Evolutionary conservation across 2,329 filamentous ascomycete species (phyloP), one percentile per base, ranked within the genome.

Genomic region (Claviceps africana): DNA sequence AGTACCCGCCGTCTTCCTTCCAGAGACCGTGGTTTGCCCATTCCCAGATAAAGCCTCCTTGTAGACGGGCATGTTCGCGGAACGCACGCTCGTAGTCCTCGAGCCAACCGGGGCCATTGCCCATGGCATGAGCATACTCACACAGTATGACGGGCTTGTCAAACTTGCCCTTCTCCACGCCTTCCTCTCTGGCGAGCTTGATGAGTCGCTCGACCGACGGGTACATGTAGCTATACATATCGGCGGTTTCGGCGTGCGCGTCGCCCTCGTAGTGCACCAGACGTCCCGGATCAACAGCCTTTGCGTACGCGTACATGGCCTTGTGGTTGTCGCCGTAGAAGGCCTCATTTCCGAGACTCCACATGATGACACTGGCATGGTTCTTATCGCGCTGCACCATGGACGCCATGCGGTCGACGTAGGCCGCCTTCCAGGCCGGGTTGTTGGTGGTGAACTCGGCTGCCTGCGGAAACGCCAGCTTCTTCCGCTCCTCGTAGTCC

Each of bases 261-360:
- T 86, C 82, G 1, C 78, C 80, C 61, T 86, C 83, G 59, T 86
- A 86, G 62, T 86, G 83, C 0, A 86, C 70, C 0, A 77, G 72
- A 6, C 83, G 70, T 1, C 72, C 74, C 0, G 75, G 70, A 56
- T 86, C 83, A n/a, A 72, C 67, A 1, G 66, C 54, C 55, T 79
- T 82, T 48, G 75, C 73, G 61, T 76, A 82, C 3, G 81, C 67
- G 57, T 82, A 81, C 84, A 88, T 88, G 35, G 77, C 78, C 46
- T 71, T 72, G 59, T 84, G 81, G 60, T 88, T 87, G 9, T 70
- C 68, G 0, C 84, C 84, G 59, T 85, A 86, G 61, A 85, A 87
- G 0, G 83, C 77, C 61, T 88, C 84, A 59, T 88, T 88, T 0
- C 84, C 85, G 0, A 88, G 70, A 47, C 79, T 83, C 85, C 85